Evolutionary conservation across 2,329 filamentous ascomycete genomes (phyloP).

Genomic region (Lasiodiplodia hormozganensis): DNA sequence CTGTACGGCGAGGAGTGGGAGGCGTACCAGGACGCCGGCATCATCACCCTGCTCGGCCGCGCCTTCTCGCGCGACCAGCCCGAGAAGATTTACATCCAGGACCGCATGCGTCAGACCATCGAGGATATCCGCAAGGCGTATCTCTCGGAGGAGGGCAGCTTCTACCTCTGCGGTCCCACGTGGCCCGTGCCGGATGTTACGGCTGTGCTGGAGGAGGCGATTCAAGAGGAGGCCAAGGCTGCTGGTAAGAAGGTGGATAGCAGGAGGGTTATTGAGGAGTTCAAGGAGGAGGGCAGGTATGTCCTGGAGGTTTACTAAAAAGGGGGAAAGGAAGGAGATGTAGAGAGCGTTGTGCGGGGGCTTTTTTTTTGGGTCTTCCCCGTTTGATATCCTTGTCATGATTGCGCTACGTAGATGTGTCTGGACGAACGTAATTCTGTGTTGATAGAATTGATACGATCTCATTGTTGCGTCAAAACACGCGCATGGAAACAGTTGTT

Average conservation of each 20-base stretch:
- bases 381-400: no score
- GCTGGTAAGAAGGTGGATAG: constrained; percentile 77
- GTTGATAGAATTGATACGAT: no score
- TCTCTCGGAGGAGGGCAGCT: constrained; percentile 84
- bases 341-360: neutral
- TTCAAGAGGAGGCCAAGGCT: constrained; percentile 71
- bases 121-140: constrained; percentile 85
- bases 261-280: constrained; percentile 89
- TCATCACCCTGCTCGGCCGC: constrained; percentile 90
- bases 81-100: constrained; percentile 99
- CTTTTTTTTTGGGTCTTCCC: neutral
- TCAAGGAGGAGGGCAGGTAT: constrained; percentile 95
- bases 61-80: constrained; percentile 97
- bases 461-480: no score
- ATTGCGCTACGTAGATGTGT: no score
- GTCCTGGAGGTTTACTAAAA: constrained; percentile 95
- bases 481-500: no score
- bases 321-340: neutral
- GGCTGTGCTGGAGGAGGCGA: constrained; percentile 90
- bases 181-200: constrained; percentile 99
- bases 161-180: constrained; percentile 97
- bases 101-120: constrained; percentile 91
- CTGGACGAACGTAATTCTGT: no score
- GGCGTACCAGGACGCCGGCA: constrained; percentile 92
- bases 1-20: constrained; percentile 99